A percentile compares a stretch with the other conserved stretches of the same genome.
Conservation (phyloP, 2,329 filamentous ascomycete genomes). For the Scleromitrula shiraiana region DNA sequence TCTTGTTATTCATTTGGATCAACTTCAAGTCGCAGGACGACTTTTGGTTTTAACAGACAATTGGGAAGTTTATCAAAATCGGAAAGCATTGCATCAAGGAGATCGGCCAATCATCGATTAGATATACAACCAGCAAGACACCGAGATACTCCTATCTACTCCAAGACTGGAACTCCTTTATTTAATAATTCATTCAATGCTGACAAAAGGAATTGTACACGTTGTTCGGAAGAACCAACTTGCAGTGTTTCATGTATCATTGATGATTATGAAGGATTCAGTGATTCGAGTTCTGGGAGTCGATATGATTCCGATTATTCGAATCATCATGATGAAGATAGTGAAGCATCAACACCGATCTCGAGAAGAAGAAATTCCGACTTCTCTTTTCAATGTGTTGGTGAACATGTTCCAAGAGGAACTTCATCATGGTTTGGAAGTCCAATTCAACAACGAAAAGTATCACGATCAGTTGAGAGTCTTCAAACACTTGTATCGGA, state of each 20-base stretch:
- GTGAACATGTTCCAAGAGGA: constrained; percentile 6
- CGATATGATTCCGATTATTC: neutral
- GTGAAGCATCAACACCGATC: neutral
- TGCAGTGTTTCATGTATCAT: constrained; percentile 13
- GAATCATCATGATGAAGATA: neutral
- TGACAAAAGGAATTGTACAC: constrained; percentile 9
- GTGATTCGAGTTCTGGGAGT: constrained; percentile 1
- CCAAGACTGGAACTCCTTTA: constrained; percentile 16
- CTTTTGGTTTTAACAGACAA: constrained; percentile 1
- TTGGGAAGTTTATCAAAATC: neutral
- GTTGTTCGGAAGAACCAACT: constrained; percentile 8
- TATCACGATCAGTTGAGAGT: neutral
- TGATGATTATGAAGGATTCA: constrained; percentile 10
- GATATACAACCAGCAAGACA: constrained; percentile 11
- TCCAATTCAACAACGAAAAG: constrained; percentile 3
- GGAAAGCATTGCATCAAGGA: neutral
- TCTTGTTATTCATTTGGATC: neutral
- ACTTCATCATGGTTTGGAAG: constrained; percentile 15
- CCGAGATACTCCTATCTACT: constrained; percentile 23
- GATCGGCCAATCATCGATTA: neutral
- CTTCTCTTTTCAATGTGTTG: constrained; percentile 23
- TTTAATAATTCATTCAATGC: constrained; percentile 14
- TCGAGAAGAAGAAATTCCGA: constrained; percentile 12
- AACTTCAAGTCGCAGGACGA: constrained; percentile 3
- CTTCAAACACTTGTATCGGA: constrained; percentile 9